Base-by-base conservation (phyloP, 2,329 filamentous ascomycete species). In the Xylariaceae sp. region DNA sequence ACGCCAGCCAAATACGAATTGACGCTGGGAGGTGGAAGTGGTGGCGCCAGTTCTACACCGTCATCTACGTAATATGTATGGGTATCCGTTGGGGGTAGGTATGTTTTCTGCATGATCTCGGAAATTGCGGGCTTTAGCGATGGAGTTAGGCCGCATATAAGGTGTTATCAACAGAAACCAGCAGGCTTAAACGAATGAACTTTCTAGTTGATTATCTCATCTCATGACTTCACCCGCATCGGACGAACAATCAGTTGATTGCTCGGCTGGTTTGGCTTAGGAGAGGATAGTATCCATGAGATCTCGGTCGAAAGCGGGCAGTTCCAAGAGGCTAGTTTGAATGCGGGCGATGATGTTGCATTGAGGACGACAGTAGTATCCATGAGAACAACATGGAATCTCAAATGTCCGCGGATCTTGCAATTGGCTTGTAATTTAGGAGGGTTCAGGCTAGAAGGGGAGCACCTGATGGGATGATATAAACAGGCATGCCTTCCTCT, bases 41-140 rank as follows among this genome's bases (percentile, higher is more conserved):
- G n/a, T n/a, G n/a, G n/a, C n/a, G n/a, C n/a, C n/a, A n/a, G n/a
- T n/a, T n/a, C n/a, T n/a, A n/a, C n/a, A n/a, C n/a, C n/a, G n/a
- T n/a, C n/a, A n/a, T n/a, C n/a, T n/a, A n/a, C n/a, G n/a, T n/a
- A n/a, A n/a, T n/a, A n/a, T n/a, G n/a, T n/a, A n/a, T n/a, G n/a
- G n/a, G n/a, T n/a, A n/a, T n/a, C n/a, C n/a, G n/a, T n/a, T n/a
- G n/a, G n/a, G n/a, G n/a, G n/a, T n/a, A n/a, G n/a, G n/a, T n/a
- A n/a, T n/a, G n/a, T n/a, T 41, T 53, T 24, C 39, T 54, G 55
- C 44, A 36, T 11, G 50, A 31, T 33, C 2, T 21, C 51, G 50
- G 56, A 23, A 41, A 34, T 45, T 58, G 33, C 50, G 45, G 56
- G 16, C 5, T 50, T 58, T 58, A 58, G 34, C 11, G 8, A 26